Base-by-base conservation (phyloP, 768 basidiomycete species). In the Xerocomus potaroensis region DNA sequence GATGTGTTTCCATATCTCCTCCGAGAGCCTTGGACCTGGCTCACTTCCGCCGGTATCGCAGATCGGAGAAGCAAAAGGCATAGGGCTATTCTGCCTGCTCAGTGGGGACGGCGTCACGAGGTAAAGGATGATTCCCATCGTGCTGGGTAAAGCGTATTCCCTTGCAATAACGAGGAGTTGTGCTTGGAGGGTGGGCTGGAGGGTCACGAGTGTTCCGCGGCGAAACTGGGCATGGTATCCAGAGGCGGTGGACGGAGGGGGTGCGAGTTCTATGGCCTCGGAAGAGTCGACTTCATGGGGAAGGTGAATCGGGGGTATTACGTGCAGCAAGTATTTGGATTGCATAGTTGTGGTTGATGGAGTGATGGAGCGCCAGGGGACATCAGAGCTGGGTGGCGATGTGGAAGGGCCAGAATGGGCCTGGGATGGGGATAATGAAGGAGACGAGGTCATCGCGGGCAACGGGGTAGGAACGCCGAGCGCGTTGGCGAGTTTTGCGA, bases 101-200 rank as follows among this genome's bases (percentile, higher is more conserved):
- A 57, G 65, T 5, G 59, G 38, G 38, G 68, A 53, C 16, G 71
- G 57, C 31, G 71, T 72, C 35, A 89, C 77, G 37, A 97, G 79
- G 65, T 93, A 97, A 2, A 97, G 73, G 34, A 89, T 72, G 38
- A 97, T 68, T 5, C 94, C 94, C 12, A 78, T 67, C 0, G 88
- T 90, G 55, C 85, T 91, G 1, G 94, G 94, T 15, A 98, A 72
- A 3, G 89, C 88, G 59, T 93, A 98, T 67, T 97, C 94, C 66
- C 84, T 84, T 12, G 94, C 92, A 42, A 98, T 96, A 7, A 91
- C 87, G 18, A 74, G 73, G 9, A 96, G 69, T 62, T 96, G 94
- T 1, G 83, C 77, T 33, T 90, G 84, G 1, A 98, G 70, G 0
- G 85, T 90, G 5, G 92, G 74, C 61, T 93, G 81, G 0, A 98